Evolutionary conservation across 208 protist genomes (phyloP), one percentile per base, ranked within the genome.

Genomic region (Polymyxa betae): DNA sequence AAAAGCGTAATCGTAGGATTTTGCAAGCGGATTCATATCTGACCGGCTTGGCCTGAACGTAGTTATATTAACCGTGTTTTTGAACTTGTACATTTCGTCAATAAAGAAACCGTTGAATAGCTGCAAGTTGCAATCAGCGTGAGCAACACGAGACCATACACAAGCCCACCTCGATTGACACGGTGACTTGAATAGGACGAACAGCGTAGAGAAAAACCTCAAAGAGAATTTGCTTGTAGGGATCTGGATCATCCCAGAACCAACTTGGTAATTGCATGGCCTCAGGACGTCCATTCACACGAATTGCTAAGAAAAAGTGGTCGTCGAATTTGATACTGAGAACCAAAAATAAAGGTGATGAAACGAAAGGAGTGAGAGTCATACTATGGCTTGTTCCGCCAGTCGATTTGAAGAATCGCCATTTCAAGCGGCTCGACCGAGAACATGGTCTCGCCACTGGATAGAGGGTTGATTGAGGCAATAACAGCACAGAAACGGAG

Each of bases 51-150:
- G 72, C 12, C 72, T 5, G 40, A 82, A 82, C 5, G 5, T 82
- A 5, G 35, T 82, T 16, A 82, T n/a, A 5, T 5, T 82, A 20
- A 35, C 35, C 72, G 72, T 82, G 40, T 82, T 82, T n/a, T 40
- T 5, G n/a, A 82, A 82, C 72, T 40, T 82, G 72, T 5, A 35
- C 72, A 82, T 82, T 40, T 82, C 72, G 72, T 43, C 40, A 35
- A 82, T 82, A n/a, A 45, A 82, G n/a, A 82, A 82, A 5, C 40
- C 72, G 72, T 82, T 82, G 72, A 82, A 82, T 82, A 82, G 35
- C 72, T 82, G 72, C 35, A 5, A 82, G 5, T 32, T 66, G 35
- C 35, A 20, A 35, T 35, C 72, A 43, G 35, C 5, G 5, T 35
- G 16, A 40, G 72, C 16, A 40, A 82, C 35, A n/a, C 16, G 40